Evolutionary conservation across 2,329 filamentous ascomycete species (phyloP).

Genomic region (Aspergillus pseudoviridinutans): DNA sequence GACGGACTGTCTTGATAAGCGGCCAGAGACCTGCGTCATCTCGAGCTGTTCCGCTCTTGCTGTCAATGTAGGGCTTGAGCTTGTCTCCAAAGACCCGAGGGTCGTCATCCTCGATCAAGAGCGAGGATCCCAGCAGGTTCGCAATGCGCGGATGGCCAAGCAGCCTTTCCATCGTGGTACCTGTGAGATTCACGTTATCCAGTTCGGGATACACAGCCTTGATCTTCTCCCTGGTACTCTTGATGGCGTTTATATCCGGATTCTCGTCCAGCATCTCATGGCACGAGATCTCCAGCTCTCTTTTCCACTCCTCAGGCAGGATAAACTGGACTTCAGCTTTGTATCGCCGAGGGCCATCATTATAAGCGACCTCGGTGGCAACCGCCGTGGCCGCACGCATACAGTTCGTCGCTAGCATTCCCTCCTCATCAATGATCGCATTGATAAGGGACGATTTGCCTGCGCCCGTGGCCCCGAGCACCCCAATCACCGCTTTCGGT

Average conservation of each 20-base stretch:
- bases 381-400: conserved; percentile 61
- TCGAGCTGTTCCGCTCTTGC: conserved; percentile 42
- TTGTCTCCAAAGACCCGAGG: conserved; percentile 42
- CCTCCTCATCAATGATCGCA: conserved; percentile 58
- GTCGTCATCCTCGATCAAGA: conserved; percentile 35
- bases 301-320: conserved; percentile 47
- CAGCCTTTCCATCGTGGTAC: conserved; percentile 39
- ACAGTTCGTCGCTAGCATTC: conserved; percentile 54
- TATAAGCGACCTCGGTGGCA: conserved; percentile 58
- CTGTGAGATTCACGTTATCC: conserved; percentile 40
- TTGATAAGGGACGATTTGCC: conserved; percentile 63
- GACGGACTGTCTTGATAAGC: conserved; percentile 28
- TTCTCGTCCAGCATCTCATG: conserved; percentile 45
- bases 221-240: conserved; percentile 42
- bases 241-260: conserved; percentile 44
- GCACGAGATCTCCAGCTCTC: conserved; percentile 49
- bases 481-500: conserved; percentile 47
- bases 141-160: conserved; percentile 39
- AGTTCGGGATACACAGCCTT: conserved; percentile 34
- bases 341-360: conserved; percentile 47
- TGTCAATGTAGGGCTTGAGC: conserved; percentile 53
- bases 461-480: conserved; percentile 59
- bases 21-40: conserved; percentile 41
- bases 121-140: conserved; percentile 46
- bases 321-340: conserved; percentile 59